These are phyloP conservation scores for Trichoderma guizhouense DNA, from an alignment of 2,329 filamentous ascomycete species.

Conservation along the genomic window DNA sequence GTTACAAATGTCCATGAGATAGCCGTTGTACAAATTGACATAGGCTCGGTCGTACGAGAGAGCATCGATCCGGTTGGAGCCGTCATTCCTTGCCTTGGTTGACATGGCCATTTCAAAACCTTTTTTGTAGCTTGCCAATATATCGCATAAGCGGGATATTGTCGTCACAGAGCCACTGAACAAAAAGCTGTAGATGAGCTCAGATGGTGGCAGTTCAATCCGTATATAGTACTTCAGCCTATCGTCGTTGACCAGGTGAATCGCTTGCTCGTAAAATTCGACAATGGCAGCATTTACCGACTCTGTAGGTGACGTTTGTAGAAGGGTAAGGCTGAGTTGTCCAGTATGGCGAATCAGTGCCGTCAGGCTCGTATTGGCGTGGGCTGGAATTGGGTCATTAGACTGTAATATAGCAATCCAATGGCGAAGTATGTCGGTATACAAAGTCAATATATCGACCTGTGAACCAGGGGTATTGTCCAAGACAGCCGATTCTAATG, in stretches of 20 bases:
- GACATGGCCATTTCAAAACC: conserved; percentile 65
- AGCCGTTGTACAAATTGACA: conserved; percentile 73
- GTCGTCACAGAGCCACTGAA: conserved; percentile 63
- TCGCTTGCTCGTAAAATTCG: conserved; percentile 66
- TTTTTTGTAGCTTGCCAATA: conserved; percentile 70
- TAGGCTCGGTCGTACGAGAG: conserved; percentile 54
- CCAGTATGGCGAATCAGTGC: conserved; percentile 49
- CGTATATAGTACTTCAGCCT: conserved; percentile 53
- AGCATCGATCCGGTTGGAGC: conserved; percentile 31
- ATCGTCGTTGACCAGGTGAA: conserved; percentile 53
- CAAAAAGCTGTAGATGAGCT: conserved; percentile 66
- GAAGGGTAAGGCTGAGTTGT: conserved; percentile 55
- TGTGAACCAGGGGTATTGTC: conserved; percentile 52
- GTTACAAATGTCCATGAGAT: conserved; percentile 84
- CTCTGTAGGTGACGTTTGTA: conserved; percentile 49
- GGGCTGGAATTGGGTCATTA: conserved; percentile 32
- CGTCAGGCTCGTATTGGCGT: conserved; percentile 39
- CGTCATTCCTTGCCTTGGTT: conserved; percentile 33
- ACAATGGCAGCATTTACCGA: conserved; percentile 56
- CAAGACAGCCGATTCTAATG: conserved; percentile 50
- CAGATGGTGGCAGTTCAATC: conserved; percentile 64
- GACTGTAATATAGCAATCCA: conserved; percentile 51
- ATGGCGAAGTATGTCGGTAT: conserved; percentile 61
- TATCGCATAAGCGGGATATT: conserved; percentile 64
- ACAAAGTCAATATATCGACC: conserved; percentile 61